Conservation (phyloP, 148 eudicot genomes). For the Gaultheria prostrata region DNA sequence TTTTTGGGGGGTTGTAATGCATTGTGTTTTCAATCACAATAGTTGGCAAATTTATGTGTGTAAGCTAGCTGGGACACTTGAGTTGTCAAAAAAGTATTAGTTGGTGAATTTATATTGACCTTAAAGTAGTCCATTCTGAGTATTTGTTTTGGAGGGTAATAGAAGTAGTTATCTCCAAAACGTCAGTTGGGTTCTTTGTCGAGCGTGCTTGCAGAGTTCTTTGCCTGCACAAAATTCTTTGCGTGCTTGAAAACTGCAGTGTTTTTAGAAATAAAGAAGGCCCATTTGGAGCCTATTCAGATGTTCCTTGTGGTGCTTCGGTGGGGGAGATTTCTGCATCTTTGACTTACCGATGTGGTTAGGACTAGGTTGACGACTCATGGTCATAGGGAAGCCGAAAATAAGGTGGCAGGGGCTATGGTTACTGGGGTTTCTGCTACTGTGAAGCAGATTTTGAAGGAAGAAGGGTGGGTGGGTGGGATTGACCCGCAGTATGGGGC, state of each 20-base stretch:
- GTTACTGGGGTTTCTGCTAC: conserved; percentile 51
- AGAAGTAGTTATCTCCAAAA: neutral
- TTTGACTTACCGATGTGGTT: conserved; percentile 83
- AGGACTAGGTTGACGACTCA: conserved; percentile 95
- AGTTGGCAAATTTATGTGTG: neutral
- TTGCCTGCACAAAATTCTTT: conserved; percentile 18
- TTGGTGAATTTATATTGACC: no score
- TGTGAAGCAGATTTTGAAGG: conserved; percentile 68
- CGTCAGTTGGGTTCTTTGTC: neutral
- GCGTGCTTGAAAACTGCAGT: conserved; percentile 87
- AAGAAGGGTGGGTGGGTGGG: conserved; percentile 78
- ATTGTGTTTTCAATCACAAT: no score
- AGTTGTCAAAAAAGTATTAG: no score
- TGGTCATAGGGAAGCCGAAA: conserved; percentile 42
- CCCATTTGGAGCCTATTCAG: conserved; percentile 62
- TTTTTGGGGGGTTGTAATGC: no score
- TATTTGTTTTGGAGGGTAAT: neutral
- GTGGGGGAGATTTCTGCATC: conserved; percentile 92
- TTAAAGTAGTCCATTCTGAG: neutral
- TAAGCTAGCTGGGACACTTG: no score
- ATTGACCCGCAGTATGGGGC: conserved; percentile 88
- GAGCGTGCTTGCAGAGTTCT: neutral
- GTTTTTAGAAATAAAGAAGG: conserved; percentile 36
- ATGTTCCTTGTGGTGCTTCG: conserved; percentile 82
- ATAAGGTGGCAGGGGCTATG: conserved; percentile 46